These are phyloP conservation scores for Zopfia rhizophila DNA, from an alignment of 2,329 filamentous ascomycete genomes.

Conservation along the genomic window DNA sequence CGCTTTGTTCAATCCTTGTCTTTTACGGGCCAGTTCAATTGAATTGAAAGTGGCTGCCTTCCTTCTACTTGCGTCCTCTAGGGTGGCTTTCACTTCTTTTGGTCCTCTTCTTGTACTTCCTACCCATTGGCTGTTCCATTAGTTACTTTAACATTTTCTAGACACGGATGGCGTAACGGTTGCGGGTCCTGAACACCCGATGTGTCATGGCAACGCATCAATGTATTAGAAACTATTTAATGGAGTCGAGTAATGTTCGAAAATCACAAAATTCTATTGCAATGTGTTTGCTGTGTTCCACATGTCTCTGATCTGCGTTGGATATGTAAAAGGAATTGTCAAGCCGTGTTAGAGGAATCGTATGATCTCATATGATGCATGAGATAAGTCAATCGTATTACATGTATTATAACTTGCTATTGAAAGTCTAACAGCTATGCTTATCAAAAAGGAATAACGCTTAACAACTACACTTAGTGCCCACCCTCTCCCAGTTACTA, in stretches of 20 bases:
- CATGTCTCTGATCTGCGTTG: too few species aligned
- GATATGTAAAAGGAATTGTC: too few species aligned
- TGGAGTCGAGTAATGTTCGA: conserved; percentile 12
- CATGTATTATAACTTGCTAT: too few species aligned
- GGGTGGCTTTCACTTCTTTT: conserved; percentile 24
- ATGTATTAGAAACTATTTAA: conserved; percentile 16
- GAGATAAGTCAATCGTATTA: too few species aligned
- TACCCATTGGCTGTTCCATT: conserved; percentile 23
- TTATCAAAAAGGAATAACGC: too few species aligned
- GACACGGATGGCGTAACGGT: conserved; percentile 24
- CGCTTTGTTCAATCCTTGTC: background rate
- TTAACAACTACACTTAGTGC: too few species aligned
- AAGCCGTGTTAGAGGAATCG: too few species aligned
- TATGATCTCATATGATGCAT: too few species aligned
- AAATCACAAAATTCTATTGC: background rate
- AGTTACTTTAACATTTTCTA: conserved; percentile 33
- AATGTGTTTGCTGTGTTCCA: too few species aligned
- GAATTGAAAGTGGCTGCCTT: conserved; percentile 31
- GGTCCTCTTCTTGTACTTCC: conserved; percentile 31
- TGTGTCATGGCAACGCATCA: conserved; percentile 14
- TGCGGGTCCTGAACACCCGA: conserved; percentile 1
- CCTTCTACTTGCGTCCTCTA: conserved; percentile 19
- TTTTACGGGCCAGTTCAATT: conserved; percentile 19
- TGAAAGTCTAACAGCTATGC: too few species aligned
- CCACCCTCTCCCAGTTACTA: too few species aligned